Conservation (phyloP, 169 alveolate genomes). For the Toxoplasma gondii region DNA sequence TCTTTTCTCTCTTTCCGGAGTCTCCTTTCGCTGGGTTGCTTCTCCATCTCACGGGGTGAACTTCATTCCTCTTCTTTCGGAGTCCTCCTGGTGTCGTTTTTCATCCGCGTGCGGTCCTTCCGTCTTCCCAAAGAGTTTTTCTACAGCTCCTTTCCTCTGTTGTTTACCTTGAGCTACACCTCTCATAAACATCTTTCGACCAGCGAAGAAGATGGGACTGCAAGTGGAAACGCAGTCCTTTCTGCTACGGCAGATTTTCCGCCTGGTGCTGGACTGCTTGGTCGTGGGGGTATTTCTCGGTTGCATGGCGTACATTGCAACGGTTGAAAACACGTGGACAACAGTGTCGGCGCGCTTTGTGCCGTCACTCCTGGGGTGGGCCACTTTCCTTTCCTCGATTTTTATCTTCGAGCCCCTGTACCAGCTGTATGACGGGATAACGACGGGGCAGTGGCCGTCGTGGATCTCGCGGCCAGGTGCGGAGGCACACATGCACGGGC, state of each 20-base stretch:
- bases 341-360: constrained; percentile 16
- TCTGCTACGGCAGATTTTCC: constrained; percentile 19
- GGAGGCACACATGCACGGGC: not conserved
- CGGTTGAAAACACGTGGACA: constrained; percentile 15
- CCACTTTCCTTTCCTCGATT: not conserved
- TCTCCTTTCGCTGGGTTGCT: too few species aligned
- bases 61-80: not conserved
- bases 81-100: not conserved
- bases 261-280: not conserved
- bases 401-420: constrained; percentile 29
- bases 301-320: constrained; percentile 24
- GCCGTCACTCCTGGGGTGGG: constrained; percentile 43
- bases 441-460: constrained; percentile 51
- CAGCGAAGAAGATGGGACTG: not conserved
- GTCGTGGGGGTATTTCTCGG: not conserved
- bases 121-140: not conserved
- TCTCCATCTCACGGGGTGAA: too few species aligned
- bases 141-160: not conserved
- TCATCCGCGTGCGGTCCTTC: not conserved
- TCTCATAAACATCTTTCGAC: not conserved
- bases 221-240: constrained; percentile 27
- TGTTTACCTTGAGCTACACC: not conserved
- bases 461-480: not conserved
- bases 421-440: constrained; percentile 20
- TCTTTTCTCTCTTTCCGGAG: too few species aligned